Conservation (phyloP, 768 basidiomycete species). For the Mycena venus region DNA sequence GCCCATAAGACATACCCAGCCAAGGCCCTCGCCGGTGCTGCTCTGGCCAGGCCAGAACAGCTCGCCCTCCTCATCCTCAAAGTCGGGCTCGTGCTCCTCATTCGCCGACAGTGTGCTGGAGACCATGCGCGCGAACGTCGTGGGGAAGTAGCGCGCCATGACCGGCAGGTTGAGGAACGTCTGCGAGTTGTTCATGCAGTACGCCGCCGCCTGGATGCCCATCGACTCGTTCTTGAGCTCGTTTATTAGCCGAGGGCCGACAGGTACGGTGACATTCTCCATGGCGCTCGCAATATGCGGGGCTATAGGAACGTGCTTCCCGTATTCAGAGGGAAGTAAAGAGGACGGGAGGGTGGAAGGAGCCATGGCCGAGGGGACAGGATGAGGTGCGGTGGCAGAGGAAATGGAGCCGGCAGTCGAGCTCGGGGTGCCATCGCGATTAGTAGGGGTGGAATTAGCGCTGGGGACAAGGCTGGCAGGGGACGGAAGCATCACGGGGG, state of each 20-base stretch:
- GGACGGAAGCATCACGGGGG: conserved; percentile 85
- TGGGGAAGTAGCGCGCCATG: conserved; percentile 79
- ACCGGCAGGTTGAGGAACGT: conserved; percentile 73
- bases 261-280: conserved; percentile 57
- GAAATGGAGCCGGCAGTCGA: conserved; percentile 46
- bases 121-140: conserved; percentile 81
- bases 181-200: conserved; percentile 65
- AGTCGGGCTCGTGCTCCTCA: conserved; percentile 85
- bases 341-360: conserved; percentile 51
- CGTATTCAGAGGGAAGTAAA: conserved; percentile 53
- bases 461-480: conserved; percentile 81
- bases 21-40: conserved; percentile 81
- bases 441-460: conserved; percentile 83
- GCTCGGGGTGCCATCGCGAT: conserved; percentile 70
- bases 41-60: conserved; percentile 87
- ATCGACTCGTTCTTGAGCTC: conserved; percentile 58
- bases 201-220: conserved; percentile 55
- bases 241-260: conserved; percentile 57
- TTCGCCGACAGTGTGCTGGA: conserved; percentile 69
- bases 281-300: conserved; percentile 59
- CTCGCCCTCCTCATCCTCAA: conserved; percentile 89
- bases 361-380: conserved; percentile 45
- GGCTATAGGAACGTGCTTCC: conserved; percentile 53
- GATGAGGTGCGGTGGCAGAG: conserved; percentile 47
- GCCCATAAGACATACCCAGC: conserved; percentile 91